Percentiles rank a stretch among this genome's conserved stretches.
These are phyloP conservation scores for Taphrina deformans DNA, from an alignment of 1,139 yeast species.

Conservation along the genomic window DNA sequence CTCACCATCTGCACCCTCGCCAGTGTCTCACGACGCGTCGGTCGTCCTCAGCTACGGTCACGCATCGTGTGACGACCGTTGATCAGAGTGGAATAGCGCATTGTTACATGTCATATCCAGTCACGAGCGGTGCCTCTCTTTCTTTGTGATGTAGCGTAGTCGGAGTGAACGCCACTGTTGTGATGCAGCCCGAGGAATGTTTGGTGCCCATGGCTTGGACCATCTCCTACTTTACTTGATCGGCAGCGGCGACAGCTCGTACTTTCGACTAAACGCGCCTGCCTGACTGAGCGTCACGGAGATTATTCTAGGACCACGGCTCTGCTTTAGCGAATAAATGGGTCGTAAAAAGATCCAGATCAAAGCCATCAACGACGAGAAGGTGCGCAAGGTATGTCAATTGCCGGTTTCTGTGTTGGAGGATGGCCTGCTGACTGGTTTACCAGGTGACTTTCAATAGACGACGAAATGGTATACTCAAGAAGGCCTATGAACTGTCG, in stretches of 20 bases:
- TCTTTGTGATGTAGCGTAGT: constrained; percentile 4
- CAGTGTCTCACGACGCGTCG: too few species aligned
- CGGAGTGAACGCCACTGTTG: constrained; percentile 1
- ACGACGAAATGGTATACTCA: constrained; percentile 37
- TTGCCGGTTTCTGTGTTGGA: background rate
- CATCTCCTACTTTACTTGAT: background rate
- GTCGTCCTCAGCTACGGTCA: too few species aligned
- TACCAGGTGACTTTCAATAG: constrained; percentile 36
- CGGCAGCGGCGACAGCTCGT: constrained; percentile 1
- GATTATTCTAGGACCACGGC: background rate
- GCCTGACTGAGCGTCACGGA: background rate
- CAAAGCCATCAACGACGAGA: constrained; percentile 33
- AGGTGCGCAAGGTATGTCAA: constrained; percentile 28
- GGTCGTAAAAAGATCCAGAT: constrained; percentile 35
- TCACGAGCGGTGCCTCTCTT: background rate
- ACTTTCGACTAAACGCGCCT: background rate
- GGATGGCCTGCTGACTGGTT: background rate
- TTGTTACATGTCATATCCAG: background rate
- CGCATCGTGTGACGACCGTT: too few species aligned
- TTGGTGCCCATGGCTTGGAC: background rate
- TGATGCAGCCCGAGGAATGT: constrained; percentile 4
- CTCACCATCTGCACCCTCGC: too few species aligned
- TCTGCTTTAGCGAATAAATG: constrained; percentile 10
- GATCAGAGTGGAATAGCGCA: background rate
- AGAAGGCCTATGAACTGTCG: constrained; percentile 37